A percentile compares a stretch with the other conserved stretches of the same genome.
These are phyloP conservation scores for Rhizophora apiculata DNA, from an alignment of 345 rosid genomes.

Conservation along the genomic window DNA sequence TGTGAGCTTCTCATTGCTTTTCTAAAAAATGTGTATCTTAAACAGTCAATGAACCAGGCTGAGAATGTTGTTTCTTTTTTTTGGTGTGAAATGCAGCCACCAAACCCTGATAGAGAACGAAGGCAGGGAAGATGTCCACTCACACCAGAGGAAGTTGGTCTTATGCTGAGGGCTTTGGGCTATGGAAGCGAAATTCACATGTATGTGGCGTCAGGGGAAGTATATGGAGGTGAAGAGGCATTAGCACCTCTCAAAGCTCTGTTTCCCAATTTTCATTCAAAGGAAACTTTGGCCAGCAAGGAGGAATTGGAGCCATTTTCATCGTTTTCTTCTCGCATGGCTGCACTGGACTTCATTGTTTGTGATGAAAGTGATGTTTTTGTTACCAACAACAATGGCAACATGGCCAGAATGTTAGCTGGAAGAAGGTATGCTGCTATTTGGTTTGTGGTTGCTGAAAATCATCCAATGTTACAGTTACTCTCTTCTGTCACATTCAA, in stretches of 20 bases:
- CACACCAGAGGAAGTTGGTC: conserved; percentile 88
- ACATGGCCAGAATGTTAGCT: conserved; percentile 94
- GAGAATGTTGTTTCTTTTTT: conserved; percentile 8
- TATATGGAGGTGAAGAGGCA: conserved; percentile 83
- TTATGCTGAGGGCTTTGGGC: conserved; percentile 85
- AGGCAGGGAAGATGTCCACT: conserved; percentile 86
- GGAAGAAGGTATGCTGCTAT: conserved; percentile 65
- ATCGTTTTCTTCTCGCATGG: conserved; percentile 86
- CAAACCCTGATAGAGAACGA: conserved; percentile 75
- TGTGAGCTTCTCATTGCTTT: conserved; percentile 36
- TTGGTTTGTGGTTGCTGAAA: not conserved
- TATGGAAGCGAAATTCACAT: conserved; percentile 78
- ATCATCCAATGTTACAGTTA: not conserved
- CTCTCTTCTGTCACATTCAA: not conserved
- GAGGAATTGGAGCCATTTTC: conserved; percentile 67
- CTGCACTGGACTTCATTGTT: conserved; percentile 89
- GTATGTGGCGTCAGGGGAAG: conserved; percentile 90
- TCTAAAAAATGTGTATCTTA: not conserved
- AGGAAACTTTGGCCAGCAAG: conserved; percentile 69
- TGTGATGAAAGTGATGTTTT: conserved; percentile 92
- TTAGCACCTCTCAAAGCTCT: conserved; percentile 73
- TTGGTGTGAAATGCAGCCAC: conserved; percentile 39
- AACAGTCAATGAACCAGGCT: not conserved
- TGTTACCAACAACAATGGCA: conserved; percentile 92
- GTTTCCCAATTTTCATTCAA: conserved; percentile 82